phyloP scores from a whole-genome alignment of 345 rosid species.

The Boechera retrofracta region DNA sequence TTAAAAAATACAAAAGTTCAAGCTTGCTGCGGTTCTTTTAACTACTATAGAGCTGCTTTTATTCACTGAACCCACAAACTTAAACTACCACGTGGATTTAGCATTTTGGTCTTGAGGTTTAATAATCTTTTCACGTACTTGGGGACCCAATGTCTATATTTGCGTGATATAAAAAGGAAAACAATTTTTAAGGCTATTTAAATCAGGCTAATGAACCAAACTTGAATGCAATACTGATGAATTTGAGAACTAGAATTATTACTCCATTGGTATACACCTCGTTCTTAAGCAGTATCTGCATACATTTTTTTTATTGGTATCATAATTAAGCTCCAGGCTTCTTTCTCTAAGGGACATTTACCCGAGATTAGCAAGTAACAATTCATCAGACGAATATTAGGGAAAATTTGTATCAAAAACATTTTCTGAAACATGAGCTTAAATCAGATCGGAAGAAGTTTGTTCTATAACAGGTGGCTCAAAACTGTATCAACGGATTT shows the following conservation, averaged over 20 bases:
- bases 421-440: background rate
- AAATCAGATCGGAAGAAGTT: background rate
- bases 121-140: conserved; percentile 8
- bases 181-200: background rate
- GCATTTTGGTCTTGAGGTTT: conserved; percentile 12
- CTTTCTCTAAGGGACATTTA: background rate
- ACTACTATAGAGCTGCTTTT: background rate
- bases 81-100: background rate
- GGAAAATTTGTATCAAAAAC: background rate
- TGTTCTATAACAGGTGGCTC: background rate
- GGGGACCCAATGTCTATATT: background rate
- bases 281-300: background rate
- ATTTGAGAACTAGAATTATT: background rate
- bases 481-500: conserved; percentile 1
- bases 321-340: background rate
- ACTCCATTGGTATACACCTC: background rate
- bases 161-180: conserved; percentile 5
- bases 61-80: background rate
- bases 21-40: background rate
- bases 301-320: background rate
- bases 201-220: conserved; percentile 3
- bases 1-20: conserved; percentile 3
- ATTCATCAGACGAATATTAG: background rate
- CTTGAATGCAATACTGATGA: background rate
- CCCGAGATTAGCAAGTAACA: background rate